Conservation (phyloP, 176 grass and related monocot species). For the Avena sativa region DNA sequence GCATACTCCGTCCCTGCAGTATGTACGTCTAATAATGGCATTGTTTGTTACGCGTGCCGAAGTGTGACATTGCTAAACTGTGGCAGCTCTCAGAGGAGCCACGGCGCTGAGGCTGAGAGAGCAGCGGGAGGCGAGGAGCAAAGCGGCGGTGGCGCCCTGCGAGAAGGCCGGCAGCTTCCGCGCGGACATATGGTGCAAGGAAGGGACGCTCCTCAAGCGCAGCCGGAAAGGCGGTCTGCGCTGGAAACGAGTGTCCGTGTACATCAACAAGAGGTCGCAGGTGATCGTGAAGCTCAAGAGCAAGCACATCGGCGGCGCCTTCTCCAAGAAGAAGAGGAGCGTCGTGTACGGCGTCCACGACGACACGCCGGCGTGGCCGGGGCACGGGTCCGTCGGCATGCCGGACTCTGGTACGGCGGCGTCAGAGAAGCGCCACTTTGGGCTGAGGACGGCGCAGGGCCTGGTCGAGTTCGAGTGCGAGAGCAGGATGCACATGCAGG, state of each 20-base stretch:
- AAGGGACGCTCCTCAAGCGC: slow-evolving; percentile 60
- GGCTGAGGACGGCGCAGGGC: slow-evolving; percentile 58
- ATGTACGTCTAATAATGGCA: not conserved
- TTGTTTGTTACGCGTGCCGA: not conserved
- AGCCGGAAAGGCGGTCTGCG: slow-evolving; percentile 47
- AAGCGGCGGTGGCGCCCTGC: slow-evolving; percentile 53
- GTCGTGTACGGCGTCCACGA: slow-evolving; percentile 61
- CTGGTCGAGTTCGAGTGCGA: slow-evolving; percentile 61
- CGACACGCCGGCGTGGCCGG: slow-evolving; percentile 56
- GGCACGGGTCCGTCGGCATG: not conserved
- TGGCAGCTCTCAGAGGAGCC: slow-evolving; percentile 56
- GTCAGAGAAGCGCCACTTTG: slow-evolving; percentile 41
- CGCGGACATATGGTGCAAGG: slow-evolving; percentile 60
- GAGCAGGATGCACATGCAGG: slow-evolving; percentile 36
- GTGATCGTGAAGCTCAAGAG: slow-evolving; percentile 68
- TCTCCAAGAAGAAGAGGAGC: slow-evolving; percentile 71
- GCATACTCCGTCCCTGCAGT: too few relatives aligned
- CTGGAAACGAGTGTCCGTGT: slow-evolving; percentile 56
- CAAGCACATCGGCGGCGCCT: slow-evolving; percentile 63
- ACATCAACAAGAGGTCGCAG: slow-evolving; percentile 59
- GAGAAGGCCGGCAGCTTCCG: slow-evolving; percentile 47
- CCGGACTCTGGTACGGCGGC: not conserved
- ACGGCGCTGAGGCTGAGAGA: slow-evolving; percentile 49
- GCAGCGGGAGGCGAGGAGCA: slow-evolving; percentile 54
- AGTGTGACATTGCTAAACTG: not conserved